Evolutionary conservation across 805 yeast species (phyloP), one percentile per base, ranked within the genome.

Genomic region (Wickerhamomyces tratensis): DNA sequence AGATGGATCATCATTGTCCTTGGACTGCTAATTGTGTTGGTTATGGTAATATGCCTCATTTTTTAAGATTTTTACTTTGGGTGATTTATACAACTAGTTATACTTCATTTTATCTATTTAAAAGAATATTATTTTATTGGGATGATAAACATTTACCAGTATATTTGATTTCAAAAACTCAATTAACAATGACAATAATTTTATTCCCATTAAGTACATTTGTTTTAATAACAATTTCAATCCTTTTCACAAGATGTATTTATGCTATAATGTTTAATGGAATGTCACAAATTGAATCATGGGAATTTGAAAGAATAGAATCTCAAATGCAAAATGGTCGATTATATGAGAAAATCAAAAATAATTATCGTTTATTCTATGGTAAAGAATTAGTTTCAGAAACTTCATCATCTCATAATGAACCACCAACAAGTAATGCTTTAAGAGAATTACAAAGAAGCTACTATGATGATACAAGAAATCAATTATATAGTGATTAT

Each of bases 21-120:
- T 89, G 96, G 96, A 86, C 95, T 0, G 74, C 77, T 59, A 89
- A 86, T 56, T 89, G 96, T 56, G 91, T 89, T 20, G 97, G 97
- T 0, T 78, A 77, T 56, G 59, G 61, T 0, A 89, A 89, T 55
- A 68, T 77, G 58, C 86, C 95, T 0, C 89, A 86, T 57, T 89
- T 89, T 57, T 52, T 84, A 47, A 66, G 96, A 42, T 89, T 89
- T 56, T 54, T 89, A 33, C 51, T 70, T 10, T 81, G 88, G 84
- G 80, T 85, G 2, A 58, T 74, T 20, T 53, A 70, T 33, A 66
- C 79, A 1, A 71, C 82, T 1, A 65, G 68, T 1, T 68, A 64
- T 48, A 73, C 79, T 0, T 55, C 73, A 9, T 50, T 59, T 38
- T 66, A 73, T 39, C 58, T 80, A 35, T 42, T 59, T 9, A 48